These are phyloP conservation scores for Phyllosticta citriasiana DNA, from an alignment of 2,329 filamentous ascomycete genomes.

Conservation along the genomic window DNA sequence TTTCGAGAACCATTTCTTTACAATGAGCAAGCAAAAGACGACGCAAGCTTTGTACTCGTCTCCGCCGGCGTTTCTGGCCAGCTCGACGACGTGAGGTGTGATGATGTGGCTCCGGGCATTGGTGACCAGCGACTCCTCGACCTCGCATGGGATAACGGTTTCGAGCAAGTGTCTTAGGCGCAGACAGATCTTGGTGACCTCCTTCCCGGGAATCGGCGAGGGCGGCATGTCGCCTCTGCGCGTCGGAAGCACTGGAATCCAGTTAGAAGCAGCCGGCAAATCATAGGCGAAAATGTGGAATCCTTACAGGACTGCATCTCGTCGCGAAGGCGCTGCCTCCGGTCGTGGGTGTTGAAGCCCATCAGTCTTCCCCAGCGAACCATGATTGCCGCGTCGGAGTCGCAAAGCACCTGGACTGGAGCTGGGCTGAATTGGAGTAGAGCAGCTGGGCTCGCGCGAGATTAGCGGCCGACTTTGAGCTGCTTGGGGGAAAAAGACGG, in stretches of 20 bases:
- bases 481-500: conserved; percentile 1
- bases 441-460: not conserved
- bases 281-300: conserved; percentile 5
- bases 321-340: conserved; percentile 30
- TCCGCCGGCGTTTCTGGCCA: conserved; percentile 73
- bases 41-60: conserved; percentile 67
- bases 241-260: conserved; percentile 51
- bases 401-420: not conserved
- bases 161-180: conserved; percentile 87
- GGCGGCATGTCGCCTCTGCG: conserved; percentile 49
- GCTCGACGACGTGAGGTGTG: conserved; percentile 66
- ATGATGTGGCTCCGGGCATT: conserved; percentile 77
- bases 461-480: not conserved
- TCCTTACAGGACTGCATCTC: conserved; percentile 31
- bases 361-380: conserved; percentile 30
- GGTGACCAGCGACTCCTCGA: conserved; percentile 66
- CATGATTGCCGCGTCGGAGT: conserved; percentile 17
- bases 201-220: conserved; percentile 61
- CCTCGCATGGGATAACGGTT: conserved; percentile 79
- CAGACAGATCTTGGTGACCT: conserved; percentile 83
- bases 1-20: conserved; percentile 64
- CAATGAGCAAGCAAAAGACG: conserved; percentile 71
- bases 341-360: conserved; percentile 27
- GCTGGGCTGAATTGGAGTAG: not conserved
- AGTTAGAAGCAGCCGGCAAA: conserved; percentile 9